Percentiles rank a stretch among this genome's conserved stretches.
Conservation (phyloP, 345 rosid genomes). For the Euphorbia lathyris region DNA sequence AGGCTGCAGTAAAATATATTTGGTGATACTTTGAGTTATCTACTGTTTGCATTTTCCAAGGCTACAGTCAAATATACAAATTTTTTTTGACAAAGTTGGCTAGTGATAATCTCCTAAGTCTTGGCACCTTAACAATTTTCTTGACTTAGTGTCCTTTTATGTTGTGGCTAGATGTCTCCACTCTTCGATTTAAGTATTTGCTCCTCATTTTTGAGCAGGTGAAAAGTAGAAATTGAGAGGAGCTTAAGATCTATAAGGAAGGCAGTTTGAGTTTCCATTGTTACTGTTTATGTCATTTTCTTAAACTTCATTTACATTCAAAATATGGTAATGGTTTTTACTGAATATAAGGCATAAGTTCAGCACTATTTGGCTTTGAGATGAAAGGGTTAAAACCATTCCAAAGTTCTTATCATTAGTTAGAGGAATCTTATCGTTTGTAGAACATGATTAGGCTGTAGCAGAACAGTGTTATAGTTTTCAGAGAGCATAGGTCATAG, state of each 20-base stretch:
- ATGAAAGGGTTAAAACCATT: background rate
- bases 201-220: background rate
- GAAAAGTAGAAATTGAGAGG: background rate
- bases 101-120: background rate
- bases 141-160: background rate
- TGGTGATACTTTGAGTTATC: background rate
- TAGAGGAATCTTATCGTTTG: background rate
- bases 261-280: background rate
- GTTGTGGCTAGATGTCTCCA: background rate
- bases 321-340: background rate
- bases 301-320: background rate
- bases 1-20: background rate
- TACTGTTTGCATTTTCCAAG: background rate
- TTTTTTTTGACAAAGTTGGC: background rate
- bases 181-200: background rate
- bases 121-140: background rate
- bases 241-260: background rate
- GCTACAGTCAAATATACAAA: background rate
- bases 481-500: background rate
- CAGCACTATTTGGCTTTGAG: background rate
- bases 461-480: background rate
- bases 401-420: background rate
- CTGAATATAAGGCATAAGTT: background rate
- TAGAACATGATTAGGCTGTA: background rate
- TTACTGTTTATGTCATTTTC: background rate